These are phyloP conservation scores for Trichoderma hamatum DNA, from an alignment of 2,329 filamentous ascomycete species.

Conservation along the genomic window DNA sequence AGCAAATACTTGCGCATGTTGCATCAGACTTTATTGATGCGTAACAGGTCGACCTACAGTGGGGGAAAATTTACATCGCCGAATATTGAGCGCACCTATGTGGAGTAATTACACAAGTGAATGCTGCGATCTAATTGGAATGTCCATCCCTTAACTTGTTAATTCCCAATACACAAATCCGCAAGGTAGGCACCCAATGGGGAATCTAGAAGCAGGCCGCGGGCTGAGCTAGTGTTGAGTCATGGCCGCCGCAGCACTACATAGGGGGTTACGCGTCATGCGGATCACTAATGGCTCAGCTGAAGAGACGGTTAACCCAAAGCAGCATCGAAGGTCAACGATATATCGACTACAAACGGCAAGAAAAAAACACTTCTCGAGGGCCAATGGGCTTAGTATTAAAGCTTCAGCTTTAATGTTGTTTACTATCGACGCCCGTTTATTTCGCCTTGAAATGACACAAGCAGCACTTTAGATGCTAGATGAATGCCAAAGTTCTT, in stretches of 20 bases:
- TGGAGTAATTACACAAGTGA: background rate
- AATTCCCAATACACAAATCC: background rate
- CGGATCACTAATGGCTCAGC: background rate
- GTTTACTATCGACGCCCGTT: background rate
- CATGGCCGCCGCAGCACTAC: background rate
- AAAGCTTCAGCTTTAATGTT: rapidly evolving
- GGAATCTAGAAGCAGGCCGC: background rate
- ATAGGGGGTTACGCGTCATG: background rate
- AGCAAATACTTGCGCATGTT: background rate
- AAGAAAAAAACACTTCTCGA: background rate
- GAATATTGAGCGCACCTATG: background rate
- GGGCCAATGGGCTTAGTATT: background rate
- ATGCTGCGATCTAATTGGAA: background rate
- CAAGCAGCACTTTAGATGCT: no score
- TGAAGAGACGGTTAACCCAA: background rate
- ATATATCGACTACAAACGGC: no score
- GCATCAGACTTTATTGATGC: background rate
- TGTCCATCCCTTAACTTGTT: background rate
- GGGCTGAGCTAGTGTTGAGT: background rate
- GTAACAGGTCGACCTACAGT: background rate
- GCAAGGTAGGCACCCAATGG: background rate
- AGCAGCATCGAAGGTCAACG: background rate
- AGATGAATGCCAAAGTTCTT: no score
- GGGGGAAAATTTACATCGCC: no score
- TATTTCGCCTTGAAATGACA: background rate